These are phyloP conservation scores for Neopestalotiopsis clavispora DNA, from an alignment of 2,329 filamentous ascomycete genomes.

Conservation along the genomic window DNA sequence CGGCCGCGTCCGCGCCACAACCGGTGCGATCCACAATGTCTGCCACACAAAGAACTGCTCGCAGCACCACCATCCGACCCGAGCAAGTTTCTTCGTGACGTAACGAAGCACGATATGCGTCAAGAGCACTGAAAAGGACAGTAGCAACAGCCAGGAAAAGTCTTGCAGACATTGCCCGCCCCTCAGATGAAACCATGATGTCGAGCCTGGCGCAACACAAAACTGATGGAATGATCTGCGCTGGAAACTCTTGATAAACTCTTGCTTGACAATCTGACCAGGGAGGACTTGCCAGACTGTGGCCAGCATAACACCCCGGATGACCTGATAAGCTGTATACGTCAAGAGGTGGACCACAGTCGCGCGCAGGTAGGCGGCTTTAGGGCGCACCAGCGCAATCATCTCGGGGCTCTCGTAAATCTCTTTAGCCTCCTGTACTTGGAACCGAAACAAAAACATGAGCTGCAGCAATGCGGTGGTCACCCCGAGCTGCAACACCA, in stretches of 20 bases:
- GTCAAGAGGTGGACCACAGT: slow-evolving; percentile 29
- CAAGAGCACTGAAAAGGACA: background rate
- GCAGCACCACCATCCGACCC: background rate
- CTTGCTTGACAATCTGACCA: background rate
- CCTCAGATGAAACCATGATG: background rate
- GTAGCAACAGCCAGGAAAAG: background rate
- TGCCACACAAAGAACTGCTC: slow-evolving; percentile 1
- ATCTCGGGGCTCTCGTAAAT: background rate
- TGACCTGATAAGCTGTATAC: slow-evolving; percentile 32
- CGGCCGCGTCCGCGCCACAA: background rate
- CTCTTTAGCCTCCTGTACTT: background rate
- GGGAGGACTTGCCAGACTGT: background rate
- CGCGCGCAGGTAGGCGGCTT: slow-evolving; percentile 22
- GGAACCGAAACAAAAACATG: slow-evolving; percentile 5
- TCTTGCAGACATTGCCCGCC: background rate
- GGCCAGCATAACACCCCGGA: slow-evolving; percentile 11
- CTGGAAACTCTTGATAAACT: background rate
- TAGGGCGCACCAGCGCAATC: background rate
- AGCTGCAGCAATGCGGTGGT: background rate
- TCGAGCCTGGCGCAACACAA: background rate
- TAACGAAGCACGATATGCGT: background rate
- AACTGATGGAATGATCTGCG: background rate
- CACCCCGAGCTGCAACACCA: background rate
- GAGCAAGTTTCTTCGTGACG: background rate
- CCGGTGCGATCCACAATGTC: background rate